Evolutionary conservation across 2,329 filamentous ascomycete genomes (phyloP).

Genomic region (Calycina marina): DNA sequence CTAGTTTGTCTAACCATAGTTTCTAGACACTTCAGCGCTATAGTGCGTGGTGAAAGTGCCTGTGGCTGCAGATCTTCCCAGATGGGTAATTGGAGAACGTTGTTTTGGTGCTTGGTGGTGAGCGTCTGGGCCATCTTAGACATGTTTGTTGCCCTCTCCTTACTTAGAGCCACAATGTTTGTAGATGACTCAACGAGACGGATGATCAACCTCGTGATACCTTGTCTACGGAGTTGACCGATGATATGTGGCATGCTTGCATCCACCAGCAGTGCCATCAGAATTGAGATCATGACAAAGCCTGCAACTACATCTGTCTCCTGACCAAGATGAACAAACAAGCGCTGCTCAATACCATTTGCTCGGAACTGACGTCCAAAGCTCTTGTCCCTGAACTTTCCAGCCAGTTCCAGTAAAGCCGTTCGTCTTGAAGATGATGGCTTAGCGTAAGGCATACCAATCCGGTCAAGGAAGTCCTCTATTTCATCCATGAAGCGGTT

Average conservation of each 20-base stretch:
- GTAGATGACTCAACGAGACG: constrained; percentile 36
- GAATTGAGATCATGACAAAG: constrained; percentile 48
- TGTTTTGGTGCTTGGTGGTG: constrained; percentile 37
- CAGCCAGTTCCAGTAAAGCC: constrained; percentile 43
- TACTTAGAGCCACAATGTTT: constrained; percentile 45
- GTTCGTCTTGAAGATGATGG: constrained; percentile 38
- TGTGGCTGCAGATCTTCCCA: constrained; percentile 42
- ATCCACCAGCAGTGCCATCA: constrained; percentile 45
- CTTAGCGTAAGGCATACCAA: constrained; percentile 32
- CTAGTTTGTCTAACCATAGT: constrained; percentile 37
- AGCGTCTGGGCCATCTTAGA: constrained; percentile 47
- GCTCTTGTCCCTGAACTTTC: constrained; percentile 43
- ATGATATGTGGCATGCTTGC: constrained; percentile 46
- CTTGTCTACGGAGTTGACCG: constrained; percentile 38
- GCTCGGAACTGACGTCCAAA: constrained; percentile 61
- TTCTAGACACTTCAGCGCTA: constrained; percentile 51
- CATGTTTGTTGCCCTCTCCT: constrained; percentile 53
- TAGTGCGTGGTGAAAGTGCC: constrained; percentile 43
- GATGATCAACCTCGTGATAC: constrained; percentile 38
- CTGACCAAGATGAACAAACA: constrained; percentile 46
- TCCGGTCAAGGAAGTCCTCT: constrained; percentile 46
- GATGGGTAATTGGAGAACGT: constrained; percentile 36
- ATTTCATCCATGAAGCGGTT: constrained; percentile 52
- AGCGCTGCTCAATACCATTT: constrained; percentile 52
- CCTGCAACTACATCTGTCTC: constrained; percentile 47